A percentile compares a stretch with the other conserved stretches of the same genome.
These are phyloP conservation scores for Fermentozyma sake DNA, from an alignment of 1,139 yeast genomes.

Conservation along the genomic window DNA sequence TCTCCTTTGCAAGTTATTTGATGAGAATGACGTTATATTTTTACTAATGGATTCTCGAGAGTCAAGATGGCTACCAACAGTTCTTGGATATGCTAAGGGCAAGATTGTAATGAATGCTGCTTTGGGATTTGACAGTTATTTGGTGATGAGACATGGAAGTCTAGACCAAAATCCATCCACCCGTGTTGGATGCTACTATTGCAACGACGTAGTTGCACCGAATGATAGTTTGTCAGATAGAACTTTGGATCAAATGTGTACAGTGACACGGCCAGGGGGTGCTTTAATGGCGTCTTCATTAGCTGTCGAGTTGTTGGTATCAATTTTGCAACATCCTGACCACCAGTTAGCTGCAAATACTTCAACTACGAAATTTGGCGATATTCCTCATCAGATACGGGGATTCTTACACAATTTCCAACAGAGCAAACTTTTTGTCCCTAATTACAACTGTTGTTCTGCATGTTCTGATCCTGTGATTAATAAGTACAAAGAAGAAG, in stretches of 20 bases:
- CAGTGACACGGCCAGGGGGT: conserved; percentile 95
- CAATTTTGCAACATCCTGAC: conserved; percentile 65
- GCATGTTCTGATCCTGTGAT: conserved; percentile 72
- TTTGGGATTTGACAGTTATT: conserved; percentile 85
- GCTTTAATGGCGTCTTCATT: conserved; percentile 83
- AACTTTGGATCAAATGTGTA: conserved; percentile 95
- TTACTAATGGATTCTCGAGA: conserved; percentile 91
- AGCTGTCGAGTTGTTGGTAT: conserved; percentile 80
- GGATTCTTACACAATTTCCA: conserved; percentile 72
- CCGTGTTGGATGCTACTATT: conserved; percentile 86
- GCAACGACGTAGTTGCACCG: conserved; percentile 95
- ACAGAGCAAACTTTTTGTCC: conserved; percentile 61
- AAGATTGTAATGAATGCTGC: conserved; percentile 90
- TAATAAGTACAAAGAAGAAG: conserved; percentile 42
- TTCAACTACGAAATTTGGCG: conserved; percentile 50
- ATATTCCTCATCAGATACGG: conserved; percentile 82
- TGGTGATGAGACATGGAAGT: conserved; percentile 90
- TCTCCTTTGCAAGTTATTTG: conserved; percentile 48
- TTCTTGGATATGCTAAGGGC: conserved; percentile 59
- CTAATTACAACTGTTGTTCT: conserved; percentile 73
- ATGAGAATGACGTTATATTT: conserved; percentile 69
- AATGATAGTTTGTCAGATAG: conserved; percentile 78
- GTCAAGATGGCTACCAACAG: conserved; percentile 93
- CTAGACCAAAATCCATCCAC: conserved; percentile 10
- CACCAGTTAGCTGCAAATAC: conserved; percentile 44